Base-by-base conservation (phyloP, 1,139 yeast species). In the Yamadazyma dendronema region DNA sequence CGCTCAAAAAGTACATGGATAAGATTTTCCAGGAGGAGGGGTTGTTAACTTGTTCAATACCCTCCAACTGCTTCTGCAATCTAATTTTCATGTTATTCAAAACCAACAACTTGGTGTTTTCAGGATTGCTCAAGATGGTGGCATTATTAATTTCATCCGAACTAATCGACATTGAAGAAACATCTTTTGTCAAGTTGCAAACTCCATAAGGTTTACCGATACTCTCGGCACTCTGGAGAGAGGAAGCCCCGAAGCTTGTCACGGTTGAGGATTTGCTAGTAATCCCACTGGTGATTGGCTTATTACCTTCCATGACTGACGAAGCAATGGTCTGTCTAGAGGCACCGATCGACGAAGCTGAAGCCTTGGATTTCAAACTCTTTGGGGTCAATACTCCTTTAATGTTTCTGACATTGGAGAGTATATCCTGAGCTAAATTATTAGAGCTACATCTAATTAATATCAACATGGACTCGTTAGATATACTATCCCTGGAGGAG, bases 21-120 rank as follows among this genome's bases (percentile, higher is more conserved):
- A 71, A 47, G 11, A 68, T 65, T 35, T 66, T 59, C 77, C 77
- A 71, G 2, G 74, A 64, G 3, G 74, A 66, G 14, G 70, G 65
- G 35, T 53, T 56, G 33, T 60, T 58, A 21, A 67, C 54, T 19
- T 51, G 53, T 3, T 56, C 58, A 36, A 60, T 58, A 1, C 61
- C 51, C 28, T 62, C 68, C 39, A 63, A 43, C 41, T 67, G 72
- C 40, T 56, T 57, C 43, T 70, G 76, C 25, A 71, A 55, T 39
- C 74, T 58, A 17, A 70, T 54, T 5, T 63, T 64, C 62, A 66
- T 62, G 22, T 51, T 51, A 36, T 57, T 57, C 38, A 63, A 53
- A 17, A 58, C 46, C 12, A 59, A 41, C 28, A 46, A 35, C 26
- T 43, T 59, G 14, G 40, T 35, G 29, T 47, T 49, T 13, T 53